phyloP scores from a whole-genome alignment of 257 asterid genomes.

The Solanum paucissectum region DNA sequence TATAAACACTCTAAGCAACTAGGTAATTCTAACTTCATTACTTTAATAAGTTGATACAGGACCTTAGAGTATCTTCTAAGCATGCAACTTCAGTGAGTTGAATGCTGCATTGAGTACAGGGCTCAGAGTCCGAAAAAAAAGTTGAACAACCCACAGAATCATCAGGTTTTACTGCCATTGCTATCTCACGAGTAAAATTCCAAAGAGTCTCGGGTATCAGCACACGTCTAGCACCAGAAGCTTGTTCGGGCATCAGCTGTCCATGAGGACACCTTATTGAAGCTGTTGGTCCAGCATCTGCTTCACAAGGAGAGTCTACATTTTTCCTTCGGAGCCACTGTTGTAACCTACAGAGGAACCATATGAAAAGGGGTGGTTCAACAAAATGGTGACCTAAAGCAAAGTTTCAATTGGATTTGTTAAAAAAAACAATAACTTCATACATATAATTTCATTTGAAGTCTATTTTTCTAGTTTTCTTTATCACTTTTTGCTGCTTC shows the following conservation, averaged over 20 bases:
- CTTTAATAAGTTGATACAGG: conserved; percentile 9
- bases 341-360: conserved; percentile 63
- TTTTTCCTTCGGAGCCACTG: conserved; percentile 90
- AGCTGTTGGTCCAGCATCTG: conserved; percentile 96
- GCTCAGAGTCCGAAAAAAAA: conserved; percentile 54
- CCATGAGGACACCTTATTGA: conserved; percentile 90
- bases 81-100: conserved; percentile 70
- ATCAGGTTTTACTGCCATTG: conserved; percentile 70
- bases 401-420: neutral
- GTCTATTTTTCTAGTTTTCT: neutral
- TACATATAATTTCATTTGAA: neutral
- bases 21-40: conserved; percentile 1
- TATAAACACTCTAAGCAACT: neutral
- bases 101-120: conserved; percentile 64
- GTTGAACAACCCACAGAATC: conserved; percentile 57
- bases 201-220: conserved; percentile 81
- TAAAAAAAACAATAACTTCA: neutral
- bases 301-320: conserved; percentile 70
- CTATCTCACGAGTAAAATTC: conserved; percentile 58
- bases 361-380: neutral
- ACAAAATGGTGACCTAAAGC: neutral
- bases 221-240: conserved; percentile 78
- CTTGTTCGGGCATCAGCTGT: conserved; percentile 77
- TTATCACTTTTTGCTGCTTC: neutral
- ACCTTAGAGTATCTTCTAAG: conserved; percentile 87